A percentile compares a stretch with the other conserved stretches of the same genome.
These are phyloP conservation scores for Clavispora fructus DNA, from an alignment of 805 yeast genomes.

Conservation along the genomic window DNA sequence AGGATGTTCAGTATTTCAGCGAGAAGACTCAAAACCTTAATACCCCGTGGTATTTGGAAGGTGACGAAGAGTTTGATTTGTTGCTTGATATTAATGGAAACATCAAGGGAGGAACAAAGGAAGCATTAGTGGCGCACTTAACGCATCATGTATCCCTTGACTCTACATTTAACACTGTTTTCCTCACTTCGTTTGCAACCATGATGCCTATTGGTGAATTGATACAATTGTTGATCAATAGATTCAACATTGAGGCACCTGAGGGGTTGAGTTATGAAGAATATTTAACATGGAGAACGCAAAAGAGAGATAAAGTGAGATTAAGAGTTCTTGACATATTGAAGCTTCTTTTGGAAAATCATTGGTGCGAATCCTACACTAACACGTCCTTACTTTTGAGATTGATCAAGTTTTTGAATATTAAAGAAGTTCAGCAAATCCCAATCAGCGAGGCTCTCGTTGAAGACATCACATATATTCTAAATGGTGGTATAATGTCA, in stretches of 20 bases:
- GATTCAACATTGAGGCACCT: conserved; percentile 75
- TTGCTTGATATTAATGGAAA: conserved; percentile 62
- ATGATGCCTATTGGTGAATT: conserved; percentile 66
- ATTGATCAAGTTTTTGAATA: conserved; percentile 29
- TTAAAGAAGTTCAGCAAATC: conserved; percentile 18
- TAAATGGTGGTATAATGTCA: conserved; percentile 27
- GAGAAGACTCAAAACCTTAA: conserved; percentile 36
- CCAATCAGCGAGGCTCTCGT: conserved; percentile 26
- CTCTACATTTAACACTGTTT: conserved; percentile 59
- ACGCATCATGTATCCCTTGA: conserved; percentile 67
- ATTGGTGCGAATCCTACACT: conserved; percentile 63
- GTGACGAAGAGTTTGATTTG: conserved; percentile 55
- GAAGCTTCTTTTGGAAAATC: conserved; percentile 59
- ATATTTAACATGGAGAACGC: conserved; percentile 68
- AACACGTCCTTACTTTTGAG: conserved; percentile 36
- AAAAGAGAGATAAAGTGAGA: conserved; percentile 64
- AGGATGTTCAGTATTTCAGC: conserved; percentile 27
- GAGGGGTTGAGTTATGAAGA: conserved; percentile 83
- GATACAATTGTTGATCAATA: conserved; percentile 50
- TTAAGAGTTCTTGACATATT: conserved; percentile 60
- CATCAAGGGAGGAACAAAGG: conserved; percentile 78
- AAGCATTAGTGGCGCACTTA: conserved; percentile 72
- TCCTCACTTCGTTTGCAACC: conserved; percentile 71
- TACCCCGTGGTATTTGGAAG: conserved; percentile 67
- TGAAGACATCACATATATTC: conserved; percentile 19